phyloP scores from a whole-genome alignment of 106 monocot genomes.

The Dendrobium huoshanense region DNA sequence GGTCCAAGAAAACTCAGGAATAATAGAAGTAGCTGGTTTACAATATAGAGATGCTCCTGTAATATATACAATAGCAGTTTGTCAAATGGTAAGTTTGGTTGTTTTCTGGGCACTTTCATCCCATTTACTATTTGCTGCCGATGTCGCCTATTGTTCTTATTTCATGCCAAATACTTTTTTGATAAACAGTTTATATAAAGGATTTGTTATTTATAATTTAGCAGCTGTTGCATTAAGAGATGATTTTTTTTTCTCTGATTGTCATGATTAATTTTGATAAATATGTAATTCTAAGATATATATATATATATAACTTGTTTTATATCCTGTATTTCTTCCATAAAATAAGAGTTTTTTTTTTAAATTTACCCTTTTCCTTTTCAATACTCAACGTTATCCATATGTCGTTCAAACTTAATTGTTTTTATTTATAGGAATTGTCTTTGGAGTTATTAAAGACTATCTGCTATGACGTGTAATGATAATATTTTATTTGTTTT shows the following conservation, averaged over 20 bases:
- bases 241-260: not conserved
- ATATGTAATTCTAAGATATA: not conserved
- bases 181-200: too few species aligned
- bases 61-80: slow-evolving; percentile 34
- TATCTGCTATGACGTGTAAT: not conserved
- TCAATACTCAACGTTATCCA: not conserved
- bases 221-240: not conserved
- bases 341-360: not conserved
- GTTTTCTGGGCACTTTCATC: not conserved
- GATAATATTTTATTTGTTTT: not conserved
- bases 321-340: not conserved
- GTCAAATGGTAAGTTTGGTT: slow-evolving; percentile 30
- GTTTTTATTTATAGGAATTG: not conserved
- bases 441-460: not conserved
- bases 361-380: not conserved
- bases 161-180: too few species aligned
- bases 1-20: slow-evolving; percentile 36
- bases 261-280: not conserved
- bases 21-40: slow-evolving; percentile 29
- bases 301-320: not conserved
- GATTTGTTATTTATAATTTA: not conserved
- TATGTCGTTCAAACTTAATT: too few species aligned
- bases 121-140: not conserved
- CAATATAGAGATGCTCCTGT: slow-evolving; percentile 22
- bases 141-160: too few species aligned